Evolutionary conservation across 345 rosid species (phyloP).

Genomic region (Lumnitzera racemosa): DNA sequence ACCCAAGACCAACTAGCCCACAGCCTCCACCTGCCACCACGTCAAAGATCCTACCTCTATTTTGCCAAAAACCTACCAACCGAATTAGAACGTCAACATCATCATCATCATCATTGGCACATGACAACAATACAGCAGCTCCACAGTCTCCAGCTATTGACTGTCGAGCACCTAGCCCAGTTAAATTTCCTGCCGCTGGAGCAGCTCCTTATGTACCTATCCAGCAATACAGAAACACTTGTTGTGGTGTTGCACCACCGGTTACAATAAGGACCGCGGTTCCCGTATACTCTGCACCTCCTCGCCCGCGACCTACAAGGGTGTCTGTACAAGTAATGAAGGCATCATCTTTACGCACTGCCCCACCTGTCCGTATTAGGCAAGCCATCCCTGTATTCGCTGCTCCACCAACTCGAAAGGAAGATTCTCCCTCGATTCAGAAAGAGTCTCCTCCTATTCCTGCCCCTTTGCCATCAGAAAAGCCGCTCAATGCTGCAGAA

Average conservation of each 20-base stretch:
- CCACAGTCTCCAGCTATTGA: slow-evolving; percentile 25
- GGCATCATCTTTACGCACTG: slow-evolving; percentile 35
- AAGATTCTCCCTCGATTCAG: slow-evolving; percentile 16
- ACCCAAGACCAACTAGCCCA: slow-evolving; percentile 80
- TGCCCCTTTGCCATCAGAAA: slow-evolving; percentile 14
- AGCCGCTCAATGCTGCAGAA: slow-evolving; percentile 12
- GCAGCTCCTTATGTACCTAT: slow-evolving; percentile 82
- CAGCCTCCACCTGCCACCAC: slow-evolving; percentile 61
- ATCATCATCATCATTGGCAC: slow-evolving; percentile 7
- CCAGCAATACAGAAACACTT: slow-evolving; percentile 44
- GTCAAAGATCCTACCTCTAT: slow-evolving; percentile 88
- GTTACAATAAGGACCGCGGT: slow-evolving; percentile 71
- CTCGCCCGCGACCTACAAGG: slow-evolving; percentile 35
- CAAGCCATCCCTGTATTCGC: slow-evolving; percentile 68
- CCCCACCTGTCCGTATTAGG: slow-evolving; percentile 70
- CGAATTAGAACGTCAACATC: slow-evolving; percentile 41
- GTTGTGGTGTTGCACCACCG: slow-evolving; percentile 76
- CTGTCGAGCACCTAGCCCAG: slow-evolving; percentile 28
- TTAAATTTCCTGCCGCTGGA: slow-evolving; percentile 64
- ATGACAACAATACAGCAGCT: slow-evolving; percentile 16
- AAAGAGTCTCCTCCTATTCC: slow-evolving; percentile 29
- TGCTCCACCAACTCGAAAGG: slow-evolving; percentile 33
- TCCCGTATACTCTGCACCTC: slow-evolving; percentile 89
- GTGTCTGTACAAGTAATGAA: slow-evolving; percentile 33
- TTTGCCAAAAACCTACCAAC: slow-evolving; percentile 52